These are phyloP conservation scores for Fusarium sambucinum DNA, from an alignment of 2,329 filamentous ascomycete genomes.

Conservation along the genomic window DNA sequence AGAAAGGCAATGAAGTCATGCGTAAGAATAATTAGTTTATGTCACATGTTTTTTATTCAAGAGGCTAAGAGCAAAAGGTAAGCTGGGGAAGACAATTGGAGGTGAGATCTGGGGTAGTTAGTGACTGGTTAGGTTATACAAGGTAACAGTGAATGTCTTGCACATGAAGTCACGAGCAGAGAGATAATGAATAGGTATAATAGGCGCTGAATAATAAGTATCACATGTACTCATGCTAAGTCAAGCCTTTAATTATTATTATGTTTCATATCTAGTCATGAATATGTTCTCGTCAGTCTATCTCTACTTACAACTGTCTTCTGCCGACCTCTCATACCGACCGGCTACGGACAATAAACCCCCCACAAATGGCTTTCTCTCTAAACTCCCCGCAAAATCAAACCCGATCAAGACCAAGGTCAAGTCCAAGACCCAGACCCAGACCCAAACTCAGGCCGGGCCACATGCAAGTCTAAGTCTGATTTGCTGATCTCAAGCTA, in stretches of 20 bases:
- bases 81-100: not conserved
- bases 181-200: not conserved
- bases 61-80: not conserved
- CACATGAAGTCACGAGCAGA: not conserved
- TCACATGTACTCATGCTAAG: not conserved
- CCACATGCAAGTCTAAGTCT: slow-evolving; percentile 37
- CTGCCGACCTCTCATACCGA: slow-evolving; percentile 41
- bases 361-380: slow-evolving; percentile 35
- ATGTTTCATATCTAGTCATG: not conserved
- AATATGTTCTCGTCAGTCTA: not conserved
- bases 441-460: slow-evolving; percentile 18
- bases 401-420: slow-evolving; percentile 3
- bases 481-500: slow-evolving; percentile 14
- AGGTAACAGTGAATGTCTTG: not conserved
- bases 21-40: slow-evolving; percentile 29
- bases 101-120: slow-evolving; percentile 22
- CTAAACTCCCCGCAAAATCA: slow-evolving; percentile 37
- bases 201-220: not conserved
- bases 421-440: not conserved
- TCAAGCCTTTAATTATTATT: not conserved
- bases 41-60: slow-evolving; percentile 33
- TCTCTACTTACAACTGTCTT: not conserved
- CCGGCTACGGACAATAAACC: slow-evolving; percentile 33
- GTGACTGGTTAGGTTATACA: slow-evolving; percentile 1
- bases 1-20: slow-evolving; percentile 47